Base-by-base conservation (phyloP, 352 stramenopile genomes). In the Pythium sp. region DNA sequence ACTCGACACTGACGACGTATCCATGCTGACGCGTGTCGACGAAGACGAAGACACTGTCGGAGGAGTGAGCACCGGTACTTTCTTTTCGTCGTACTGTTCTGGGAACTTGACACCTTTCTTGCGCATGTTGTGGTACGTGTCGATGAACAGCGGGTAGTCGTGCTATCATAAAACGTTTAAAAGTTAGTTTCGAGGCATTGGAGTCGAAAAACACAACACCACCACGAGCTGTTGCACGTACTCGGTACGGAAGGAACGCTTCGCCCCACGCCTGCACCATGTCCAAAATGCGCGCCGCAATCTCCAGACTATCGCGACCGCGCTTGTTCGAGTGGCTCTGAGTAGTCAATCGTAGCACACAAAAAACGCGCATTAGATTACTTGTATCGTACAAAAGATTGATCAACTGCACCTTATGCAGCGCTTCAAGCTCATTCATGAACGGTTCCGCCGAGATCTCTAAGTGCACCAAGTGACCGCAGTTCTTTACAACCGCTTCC, bases 61-160 rank as follows among this genome's bases (percentile, higher is more conserved):
- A 28, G 72, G 74, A 32, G 78, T 87, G 34, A 91, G 58, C 60
- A 90, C 77, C 0, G 84, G 84, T 18, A 84, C 82, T 30, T 86
- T 84, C 54, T 72, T 82, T 56, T 90, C 81, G 69, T 94, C 82
- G 70, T 91, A 92, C 67, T 91, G 81, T 14, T 89, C 85, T 18
- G 82, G 84, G 70, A 94, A 94, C 58, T 78, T 76, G 58, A 93
- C 77, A 32, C 86, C 86, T 58, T 90, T 85, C 69, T 89, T 91
- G 63, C 86, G 79, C 73, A 94, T 89, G 57, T 91, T 91, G 72
- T 94, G 80, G 71, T 94, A 94, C 73, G 82, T 90, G 55, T 92
- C 81, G 58, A 91, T 86, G 73, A 94, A 91, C 58, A 87, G 72
- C n/a, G 86, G 84, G 55, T 85, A 91, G 30, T 91, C 76, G 62